Percentiles rank a stretch among this genome's conserved stretches.
Conservation (phyloP, 768 basidiomycete species). For the Lactarius sp. region DNA sequence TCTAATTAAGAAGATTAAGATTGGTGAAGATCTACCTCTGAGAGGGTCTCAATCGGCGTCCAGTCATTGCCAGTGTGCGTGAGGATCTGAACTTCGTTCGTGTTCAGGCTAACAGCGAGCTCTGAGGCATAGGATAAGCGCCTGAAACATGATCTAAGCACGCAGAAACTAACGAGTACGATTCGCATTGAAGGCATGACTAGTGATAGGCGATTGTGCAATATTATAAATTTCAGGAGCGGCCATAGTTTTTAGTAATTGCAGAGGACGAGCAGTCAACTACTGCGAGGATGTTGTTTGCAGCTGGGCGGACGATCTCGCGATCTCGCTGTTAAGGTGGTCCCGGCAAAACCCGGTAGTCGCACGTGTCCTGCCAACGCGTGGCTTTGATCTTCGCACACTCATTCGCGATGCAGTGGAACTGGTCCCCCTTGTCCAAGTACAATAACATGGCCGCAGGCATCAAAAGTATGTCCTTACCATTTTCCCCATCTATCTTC, state of each 20-base stretch:
- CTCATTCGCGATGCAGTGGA: slow-evolving; percentile 6
- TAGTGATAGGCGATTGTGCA: slow-evolving; percentile 79
- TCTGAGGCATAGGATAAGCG: slow-evolving; percentile 43
- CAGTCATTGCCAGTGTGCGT: slow-evolving; percentile 61
- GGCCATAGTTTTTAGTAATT: slow-evolving; percentile 42
- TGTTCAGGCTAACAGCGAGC: slow-evolving; percentile 87
- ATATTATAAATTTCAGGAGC: slow-evolving; percentile 73
- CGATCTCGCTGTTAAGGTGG: too few species aligned
- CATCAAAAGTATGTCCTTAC: slow-evolving; percentile 22
- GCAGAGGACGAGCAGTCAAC: slow-evolving; percentile 87
- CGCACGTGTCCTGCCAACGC: background rate
- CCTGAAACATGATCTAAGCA: slow-evolving; percentile 16
- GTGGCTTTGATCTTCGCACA: background rate
- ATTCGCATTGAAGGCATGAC: slow-evolving; percentile 88
- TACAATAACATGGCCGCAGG: slow-evolving; percentile 26
- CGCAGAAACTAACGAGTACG: slow-evolving; percentile 60
- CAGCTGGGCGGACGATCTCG: background rate
- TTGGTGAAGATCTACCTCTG: slow-evolving; percentile 57
- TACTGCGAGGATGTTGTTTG: slow-evolving; percentile 40
- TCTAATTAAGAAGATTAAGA: background rate
- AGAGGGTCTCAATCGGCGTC: slow-evolving; percentile 66
- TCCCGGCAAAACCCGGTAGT: background rate
- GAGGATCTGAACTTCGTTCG: slow-evolving; percentile 82
- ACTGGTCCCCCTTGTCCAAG: slow-evolving; percentile 1
- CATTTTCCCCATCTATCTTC: background rate